These are phyloP conservation scores for Prunus padus DNA, from an alignment of 306 rosid genomes.

Conservation along the genomic window DNA sequence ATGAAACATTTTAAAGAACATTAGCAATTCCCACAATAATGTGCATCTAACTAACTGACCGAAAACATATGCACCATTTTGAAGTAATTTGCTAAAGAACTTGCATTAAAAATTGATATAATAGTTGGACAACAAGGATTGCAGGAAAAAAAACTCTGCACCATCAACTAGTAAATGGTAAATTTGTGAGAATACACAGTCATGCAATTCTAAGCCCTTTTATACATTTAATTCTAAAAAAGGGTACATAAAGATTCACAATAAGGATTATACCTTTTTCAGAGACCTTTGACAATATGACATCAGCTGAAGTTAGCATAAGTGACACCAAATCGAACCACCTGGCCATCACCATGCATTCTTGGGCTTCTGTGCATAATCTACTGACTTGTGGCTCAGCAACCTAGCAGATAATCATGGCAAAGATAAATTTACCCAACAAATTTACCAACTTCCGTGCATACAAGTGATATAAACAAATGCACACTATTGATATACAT, in stretches of 20 bases:
- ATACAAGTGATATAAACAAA: not conserved
- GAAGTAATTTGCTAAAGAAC: not conserved
- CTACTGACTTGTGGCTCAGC: conserved; percentile 79
- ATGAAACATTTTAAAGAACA: not conserved
- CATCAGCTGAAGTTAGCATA: conserved; percentile 87
- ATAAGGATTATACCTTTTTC: conserved; percentile 65
- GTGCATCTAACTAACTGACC: not conserved
- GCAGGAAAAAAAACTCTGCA: not conserved
- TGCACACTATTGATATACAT: not conserved
- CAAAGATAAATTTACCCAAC: conserved; percentile 1
- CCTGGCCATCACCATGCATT: conserved; percentile 61
- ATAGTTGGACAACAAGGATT: not conserved
- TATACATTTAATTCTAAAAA: not conserved
- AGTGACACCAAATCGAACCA: conserved; percentile 82
- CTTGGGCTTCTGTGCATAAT: conserved; percentile 74
- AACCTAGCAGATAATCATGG: conserved; percentile 48
- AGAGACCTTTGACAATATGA: conserved; percentile 81
- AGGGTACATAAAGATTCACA: not conserved
- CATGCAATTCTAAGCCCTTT: not conserved
- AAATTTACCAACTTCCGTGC: not conserved
- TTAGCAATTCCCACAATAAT: not conserved
- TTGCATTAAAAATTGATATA: not conserved
- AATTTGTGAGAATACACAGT: not conserved
- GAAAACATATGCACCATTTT: not conserved
- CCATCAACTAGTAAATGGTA: not conserved